Evolutionary conservation across 1,284 basidiomycete genomes (phyloP).

Genomic region (Pholiota adiposa): DNA sequence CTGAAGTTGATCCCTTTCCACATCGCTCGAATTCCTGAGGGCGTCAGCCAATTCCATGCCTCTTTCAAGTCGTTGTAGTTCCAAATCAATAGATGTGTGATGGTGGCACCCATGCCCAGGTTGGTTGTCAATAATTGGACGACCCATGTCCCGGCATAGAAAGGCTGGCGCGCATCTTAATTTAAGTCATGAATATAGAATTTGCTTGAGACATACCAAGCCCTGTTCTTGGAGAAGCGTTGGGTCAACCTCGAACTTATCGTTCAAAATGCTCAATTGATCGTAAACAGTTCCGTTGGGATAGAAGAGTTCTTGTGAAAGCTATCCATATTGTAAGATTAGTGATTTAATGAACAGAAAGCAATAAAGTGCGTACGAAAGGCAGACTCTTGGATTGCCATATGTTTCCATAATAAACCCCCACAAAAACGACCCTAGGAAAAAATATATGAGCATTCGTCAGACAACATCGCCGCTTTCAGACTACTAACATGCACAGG

Average conservation of each 20-base stretch:
- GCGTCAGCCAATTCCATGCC: conserved; percentile 49
- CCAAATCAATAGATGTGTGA: conserved; percentile 58
- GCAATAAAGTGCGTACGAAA: conserved; percentile 37
- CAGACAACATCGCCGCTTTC: not conserved
- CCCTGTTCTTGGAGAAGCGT: conserved; percentile 47
- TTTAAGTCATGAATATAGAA: not conserved
- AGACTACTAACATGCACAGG: conserved; percentile 46
- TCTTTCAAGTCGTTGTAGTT: conserved; percentile 45
- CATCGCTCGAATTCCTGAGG: conserved; percentile 35
- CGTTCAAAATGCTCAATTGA: conserved; percentile 51
- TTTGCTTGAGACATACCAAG: conserved; percentile 28
- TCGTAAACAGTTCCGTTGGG: conserved; percentile 51
- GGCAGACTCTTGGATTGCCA: conserved; percentile 54
- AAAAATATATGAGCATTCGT: not conserved
- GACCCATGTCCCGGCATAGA: conserved; percentile 45
- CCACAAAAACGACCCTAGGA: conserved; percentile 44
- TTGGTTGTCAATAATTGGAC: conserved; percentile 41
- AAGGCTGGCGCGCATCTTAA: conserved; percentile 26
- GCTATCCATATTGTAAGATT: conserved; percentile 16
- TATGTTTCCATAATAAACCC: conserved; percentile 48
- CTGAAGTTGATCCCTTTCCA: conserved; percentile 41
- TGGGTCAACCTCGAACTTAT: conserved; percentile 51
- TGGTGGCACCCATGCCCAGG: conserved; percentile 48
- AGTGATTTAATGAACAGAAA: not conserved
- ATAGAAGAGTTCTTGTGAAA: conserved; percentile 57